Conservation (phyloP, 106 monocot genomes). For the Posidonia australis region DNA sequence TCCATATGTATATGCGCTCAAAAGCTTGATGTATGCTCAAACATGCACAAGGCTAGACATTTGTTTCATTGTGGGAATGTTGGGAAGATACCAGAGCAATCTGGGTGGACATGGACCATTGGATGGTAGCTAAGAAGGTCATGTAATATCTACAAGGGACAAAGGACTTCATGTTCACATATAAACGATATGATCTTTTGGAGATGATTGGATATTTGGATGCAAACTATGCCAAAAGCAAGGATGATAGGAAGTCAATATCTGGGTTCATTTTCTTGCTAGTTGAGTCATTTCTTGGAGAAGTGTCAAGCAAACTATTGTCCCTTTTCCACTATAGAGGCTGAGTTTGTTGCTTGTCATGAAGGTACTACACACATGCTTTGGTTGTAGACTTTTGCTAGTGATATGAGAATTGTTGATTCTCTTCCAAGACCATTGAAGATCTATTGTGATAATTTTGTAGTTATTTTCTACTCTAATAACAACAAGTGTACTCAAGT, state of each 20-base stretch:
- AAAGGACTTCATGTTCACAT: conserved; percentile 7
- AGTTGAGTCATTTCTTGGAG: not conserved
- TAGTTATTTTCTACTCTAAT: not conserved
- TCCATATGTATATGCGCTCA: too few relatives aligned
- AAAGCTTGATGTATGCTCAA: too few relatives aligned
- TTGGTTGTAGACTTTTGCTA: not conserved
- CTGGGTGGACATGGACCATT: not conserved
- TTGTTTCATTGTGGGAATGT: too few relatives aligned
- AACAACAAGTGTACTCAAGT: not conserved
- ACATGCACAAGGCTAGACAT: too few relatives aligned
- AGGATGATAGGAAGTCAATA: not conserved
- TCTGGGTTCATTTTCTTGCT: not conserved
- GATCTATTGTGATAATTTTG: not conserved
- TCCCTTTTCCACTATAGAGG: conserved; percentile 3
- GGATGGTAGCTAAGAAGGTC: not conserved
- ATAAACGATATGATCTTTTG: not conserved
- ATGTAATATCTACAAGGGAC: not conserved
- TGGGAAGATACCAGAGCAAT: too few relatives aligned
- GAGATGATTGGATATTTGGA: not conserved
- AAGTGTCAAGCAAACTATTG: not conserved
- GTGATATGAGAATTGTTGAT: not conserved
- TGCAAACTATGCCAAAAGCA: not conserved
- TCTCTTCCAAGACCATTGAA: not conserved
- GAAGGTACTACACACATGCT: not conserved
- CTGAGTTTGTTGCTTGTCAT: not conserved